Evolutionary conservation across 2,329 filamentous ascomycete species (phyloP).

Genomic region (Monilinia polystroma): DNA sequence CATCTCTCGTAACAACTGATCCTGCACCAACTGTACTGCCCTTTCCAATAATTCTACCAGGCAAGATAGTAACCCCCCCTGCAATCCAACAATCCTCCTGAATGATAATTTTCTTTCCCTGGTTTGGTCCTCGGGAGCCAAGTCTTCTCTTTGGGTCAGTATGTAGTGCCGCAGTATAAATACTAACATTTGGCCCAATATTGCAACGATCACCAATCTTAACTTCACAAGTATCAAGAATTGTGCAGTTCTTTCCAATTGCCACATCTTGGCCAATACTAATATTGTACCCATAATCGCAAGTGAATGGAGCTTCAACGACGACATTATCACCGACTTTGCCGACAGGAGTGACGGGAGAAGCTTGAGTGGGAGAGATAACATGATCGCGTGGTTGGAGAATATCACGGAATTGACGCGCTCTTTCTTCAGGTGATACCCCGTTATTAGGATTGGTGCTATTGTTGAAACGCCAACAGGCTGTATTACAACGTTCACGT

Average conservation of each 20-base stretch:
- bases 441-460: constrained; percentile 72
- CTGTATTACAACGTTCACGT: constrained; percentile 78
- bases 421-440: constrained; percentile 66
- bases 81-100: constrained; percentile 70
- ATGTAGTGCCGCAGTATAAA: constrained; percentile 73
- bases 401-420: constrained; percentile 70
- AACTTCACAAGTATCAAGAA: constrained; percentile 83
- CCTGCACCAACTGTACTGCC: constrained; percentile 54
- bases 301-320: constrained; percentile 85
- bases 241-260: constrained; percentile 78
- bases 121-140: constrained; percentile 69
- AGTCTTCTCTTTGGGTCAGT: constrained; percentile 71
- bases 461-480: constrained; percentile 84
- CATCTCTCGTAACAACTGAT: constrained; percentile 51
- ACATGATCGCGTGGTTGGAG: constrained; percentile 60
- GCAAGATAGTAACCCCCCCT: constrained; percentile 58
- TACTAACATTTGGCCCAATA: constrained; percentile 81
- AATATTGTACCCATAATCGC: constrained; percentile 96
- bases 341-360: constrained; percentile 54
- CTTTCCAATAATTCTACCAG: constrained; percentile 53
- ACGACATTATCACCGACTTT: constrained; percentile 71
- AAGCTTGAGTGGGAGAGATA: constrained; percentile 54
- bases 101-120: constrained; percentile 71
- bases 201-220: constrained; percentile 75
- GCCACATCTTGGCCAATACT: constrained; percentile 80